A percentile compares a stretch with the other conserved stretches of the same genome.
Evolutionary conservation across 495 filamentous ascomycete species (phyloP).

Genomic region (Aspergillus leporis): DNA sequence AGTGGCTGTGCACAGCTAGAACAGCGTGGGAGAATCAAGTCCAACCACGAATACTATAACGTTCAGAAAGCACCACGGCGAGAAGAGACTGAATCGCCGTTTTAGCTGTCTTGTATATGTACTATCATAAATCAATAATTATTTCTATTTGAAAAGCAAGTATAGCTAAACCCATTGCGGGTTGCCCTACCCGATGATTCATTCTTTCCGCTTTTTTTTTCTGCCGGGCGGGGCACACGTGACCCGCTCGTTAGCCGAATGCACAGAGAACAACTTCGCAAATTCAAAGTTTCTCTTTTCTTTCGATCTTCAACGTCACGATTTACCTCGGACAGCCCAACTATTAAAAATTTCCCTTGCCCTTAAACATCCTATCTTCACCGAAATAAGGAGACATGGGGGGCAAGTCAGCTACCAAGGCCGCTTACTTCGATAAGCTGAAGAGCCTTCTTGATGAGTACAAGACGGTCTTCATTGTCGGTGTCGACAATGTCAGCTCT

Average conservation of each 20-base stretch:
- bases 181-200: neutral
- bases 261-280: conserved; percentile 38
- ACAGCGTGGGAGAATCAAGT: too few species aligned
- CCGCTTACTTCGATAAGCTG: conserved; percentile 99
- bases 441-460: conserved; percentile 90
- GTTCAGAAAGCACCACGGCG: neutral
- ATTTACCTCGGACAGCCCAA: conserved; percentile 30
- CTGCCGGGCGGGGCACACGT: neutral
- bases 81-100: neutral
- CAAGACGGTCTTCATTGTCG: conserved; percentile 94
- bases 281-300: conserved; percentile 23
- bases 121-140: neutral
- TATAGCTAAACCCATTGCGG: neutral
- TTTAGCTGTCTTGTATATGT: neutral
- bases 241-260: conserved; percentile 23
- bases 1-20: neutral
- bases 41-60: neutral
- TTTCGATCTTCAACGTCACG: conserved; percentile 26
- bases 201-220: neutral
- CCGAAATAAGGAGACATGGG: conserved; percentile 93
- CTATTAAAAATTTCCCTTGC: conserved; percentile 46
- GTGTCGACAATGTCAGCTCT: conserved; percentile 93
- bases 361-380: conserved; percentile 99
- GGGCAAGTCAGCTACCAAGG: conserved; percentile 93
- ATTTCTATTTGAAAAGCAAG: neutral